phyloP scores from a whole-genome alignment of 345 rosid genomes.

The Mangifera indica region DNA sequence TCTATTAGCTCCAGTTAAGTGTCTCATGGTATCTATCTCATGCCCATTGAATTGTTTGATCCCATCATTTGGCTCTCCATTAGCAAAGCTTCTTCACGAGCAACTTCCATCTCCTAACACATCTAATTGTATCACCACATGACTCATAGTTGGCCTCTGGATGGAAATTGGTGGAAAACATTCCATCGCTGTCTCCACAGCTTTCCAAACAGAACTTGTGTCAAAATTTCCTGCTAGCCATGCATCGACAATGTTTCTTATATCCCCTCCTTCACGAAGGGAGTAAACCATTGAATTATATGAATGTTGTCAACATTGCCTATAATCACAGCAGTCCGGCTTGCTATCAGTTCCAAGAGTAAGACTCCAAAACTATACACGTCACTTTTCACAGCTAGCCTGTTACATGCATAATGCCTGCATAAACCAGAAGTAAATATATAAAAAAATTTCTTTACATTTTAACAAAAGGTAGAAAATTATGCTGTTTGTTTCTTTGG shows the following conservation, averaged over 20 bases:
- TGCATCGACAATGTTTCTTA: slow-evolving; percentile 32
- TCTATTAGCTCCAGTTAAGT: too few species aligned
- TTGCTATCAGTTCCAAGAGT: too few species aligned
- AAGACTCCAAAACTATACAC: slow-evolving; percentile 45
- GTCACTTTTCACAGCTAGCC: slow-evolving; percentile 34
- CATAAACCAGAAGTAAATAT: background rate
- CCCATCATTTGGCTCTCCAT: background rate
- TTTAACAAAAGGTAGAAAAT: too few species aligned
- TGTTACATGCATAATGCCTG: slow-evolving; percentile 22
- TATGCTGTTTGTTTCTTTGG: too few species aligned
- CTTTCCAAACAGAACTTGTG: slow-evolving; percentile 32
- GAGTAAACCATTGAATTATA: slow-evolving; percentile 24
- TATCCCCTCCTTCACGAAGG: slow-evolving; percentile 30
- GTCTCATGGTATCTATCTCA: background rate
- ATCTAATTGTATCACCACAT: slow-evolving; percentile 27
- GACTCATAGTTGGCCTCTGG: slow-evolving; percentile 37
- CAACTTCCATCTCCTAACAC: slow-evolving; percentile 27
- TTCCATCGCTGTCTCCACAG: slow-evolving; percentile 34
- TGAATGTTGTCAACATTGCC: slow-evolving; percentile 16
- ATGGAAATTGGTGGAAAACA: slow-evolving; percentile 25
- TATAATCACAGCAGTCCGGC: slow-evolving; percentile 27
- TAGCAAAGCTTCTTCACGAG: background rate
- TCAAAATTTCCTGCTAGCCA: slow-evolving; percentile 28
- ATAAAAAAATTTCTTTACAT: too few species aligned
- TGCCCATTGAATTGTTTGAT: slow-evolving; percentile 20